Conservation (phyloP, 345 rosid species). For the Rhodamnia argentea region DNA sequence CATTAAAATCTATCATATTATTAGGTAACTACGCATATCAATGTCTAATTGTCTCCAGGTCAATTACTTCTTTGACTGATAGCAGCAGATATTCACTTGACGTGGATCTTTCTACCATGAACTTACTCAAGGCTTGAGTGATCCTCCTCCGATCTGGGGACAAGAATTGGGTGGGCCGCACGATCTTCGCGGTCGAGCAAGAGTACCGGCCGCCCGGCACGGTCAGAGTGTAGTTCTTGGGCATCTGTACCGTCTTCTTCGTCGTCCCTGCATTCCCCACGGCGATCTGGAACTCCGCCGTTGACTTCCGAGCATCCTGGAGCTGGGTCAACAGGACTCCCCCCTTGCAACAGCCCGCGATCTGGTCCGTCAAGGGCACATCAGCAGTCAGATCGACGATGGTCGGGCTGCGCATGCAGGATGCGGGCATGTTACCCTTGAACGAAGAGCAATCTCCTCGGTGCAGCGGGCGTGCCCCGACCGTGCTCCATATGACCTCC, state of each 20-base stretch:
- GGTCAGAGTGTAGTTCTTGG: neutral
- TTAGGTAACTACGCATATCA: neutral
- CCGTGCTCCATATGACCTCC: conserved; percentile 73
- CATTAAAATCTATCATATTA: too few species aligned
- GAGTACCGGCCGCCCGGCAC: neutral
- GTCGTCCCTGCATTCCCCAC: neutral
- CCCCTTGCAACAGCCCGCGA: conserved; percentile 39
- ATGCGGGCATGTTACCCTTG: conserved; percentile 56
- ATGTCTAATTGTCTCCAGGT: neutral
- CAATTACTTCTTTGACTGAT: neutral
- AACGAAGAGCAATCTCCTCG: conserved; percentile 81
- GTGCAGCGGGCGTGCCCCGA: conserved; percentile 52
- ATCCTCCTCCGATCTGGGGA: neutral
- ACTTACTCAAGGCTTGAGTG: conserved; percentile 1
- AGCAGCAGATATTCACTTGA: too few species aligned
- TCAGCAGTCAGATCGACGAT: conserved; percentile 77
- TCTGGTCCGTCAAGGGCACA: conserved; percentile 50
- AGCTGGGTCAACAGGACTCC: neutral
- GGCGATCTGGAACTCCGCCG: neutral
- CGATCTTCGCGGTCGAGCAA: neutral
- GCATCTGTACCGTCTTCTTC: neutral
- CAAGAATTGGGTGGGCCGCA: neutral
- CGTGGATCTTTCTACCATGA: neutral
- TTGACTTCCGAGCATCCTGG: neutral
- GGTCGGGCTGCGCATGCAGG: conserved; percentile 64